Conservation (phyloP, 2,329 filamentous ascomycete species). For the Paraconiothyrium sp. region DNA sequence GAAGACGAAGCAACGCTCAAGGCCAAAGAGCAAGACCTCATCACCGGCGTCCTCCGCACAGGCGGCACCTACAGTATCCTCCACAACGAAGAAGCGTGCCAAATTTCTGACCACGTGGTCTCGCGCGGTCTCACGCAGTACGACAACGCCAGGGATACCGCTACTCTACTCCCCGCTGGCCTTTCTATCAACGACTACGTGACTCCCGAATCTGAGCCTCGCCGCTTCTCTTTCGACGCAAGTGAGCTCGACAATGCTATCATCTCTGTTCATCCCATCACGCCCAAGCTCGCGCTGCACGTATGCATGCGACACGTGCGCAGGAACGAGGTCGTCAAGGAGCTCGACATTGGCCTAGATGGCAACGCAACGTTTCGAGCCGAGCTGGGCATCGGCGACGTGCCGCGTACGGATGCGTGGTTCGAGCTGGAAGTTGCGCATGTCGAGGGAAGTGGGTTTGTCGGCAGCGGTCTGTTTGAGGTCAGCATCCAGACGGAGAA, state of each 20-base stretch:
- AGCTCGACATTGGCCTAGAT: constrained; percentile 26
- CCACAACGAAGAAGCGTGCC: constrained; percentile 23
- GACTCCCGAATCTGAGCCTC: constrained; percentile 26
- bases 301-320: constrained; percentile 30
- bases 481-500: constrained; percentile 31
- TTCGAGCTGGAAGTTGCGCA: constrained; percentile 35
- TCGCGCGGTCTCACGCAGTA: constrained; percentile 33
- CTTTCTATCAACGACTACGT: constrained; percentile 32
- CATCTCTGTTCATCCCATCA: constrained; percentile 29
- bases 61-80: constrained; percentile 35
- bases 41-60: constrained; percentile 31
- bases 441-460: constrained; percentile 22
- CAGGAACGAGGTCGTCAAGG: constrained; percentile 27
- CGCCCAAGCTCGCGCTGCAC: constrained; percentile 23
- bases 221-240: constrained; percentile 33
- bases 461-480: constrained; percentile 32
- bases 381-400: constrained; percentile 27
- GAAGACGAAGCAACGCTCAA: constrained; percentile 12
- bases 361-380: constrained; percentile 30
- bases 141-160: constrained; percentile 35
- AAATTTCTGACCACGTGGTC: constrained; percentile 30
- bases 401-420: constrained; percentile 34
- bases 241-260: constrained; percentile 25
- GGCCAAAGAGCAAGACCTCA: constrained; percentile 28
- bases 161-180: constrained; percentile 29